These are phyloP conservation scores for Pezicula neosporulosa DNA, from an alignment of 2,329 filamentous ascomycete species.

Conservation along the genomic window DNA sequence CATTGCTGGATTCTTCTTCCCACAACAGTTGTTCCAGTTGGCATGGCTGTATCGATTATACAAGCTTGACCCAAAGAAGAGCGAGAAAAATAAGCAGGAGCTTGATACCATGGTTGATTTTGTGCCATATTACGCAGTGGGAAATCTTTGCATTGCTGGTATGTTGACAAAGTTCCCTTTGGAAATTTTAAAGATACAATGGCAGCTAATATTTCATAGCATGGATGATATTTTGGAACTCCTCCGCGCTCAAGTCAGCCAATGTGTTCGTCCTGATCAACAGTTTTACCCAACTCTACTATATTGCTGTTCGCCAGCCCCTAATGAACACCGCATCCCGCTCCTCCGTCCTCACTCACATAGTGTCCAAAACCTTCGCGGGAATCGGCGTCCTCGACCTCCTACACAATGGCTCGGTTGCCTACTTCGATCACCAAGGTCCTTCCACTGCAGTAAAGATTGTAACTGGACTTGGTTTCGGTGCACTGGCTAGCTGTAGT, in stretches of 20 bases:
- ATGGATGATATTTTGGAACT: slow-evolving; percentile 63
- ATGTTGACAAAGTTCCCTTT: slow-evolving; percentile 3
- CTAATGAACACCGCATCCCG: slow-evolving; percentile 46
- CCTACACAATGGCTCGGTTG: slow-evolving; percentile 54
- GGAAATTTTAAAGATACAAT: not conserved
- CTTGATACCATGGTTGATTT: slow-evolving; percentile 47
- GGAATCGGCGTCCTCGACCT: slow-evolving; percentile 58
- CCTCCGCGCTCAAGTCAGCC: slow-evolving; percentile 42
- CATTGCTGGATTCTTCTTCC: slow-evolving; percentile 58
- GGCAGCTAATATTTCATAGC: slow-evolving; percentile 23
- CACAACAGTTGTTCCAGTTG: slow-evolving; percentile 55
- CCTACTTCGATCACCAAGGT: slow-evolving; percentile 46
- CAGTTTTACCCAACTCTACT: slow-evolving; percentile 50
- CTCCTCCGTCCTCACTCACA: slow-evolving; percentile 51
- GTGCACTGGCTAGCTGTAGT: slow-evolving; percentile 41
- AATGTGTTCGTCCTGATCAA: slow-evolving; percentile 56
- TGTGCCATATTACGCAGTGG: slow-evolving; percentile 51
- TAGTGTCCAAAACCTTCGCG: slow-evolving; percentile 56
- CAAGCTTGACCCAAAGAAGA: slow-evolving; percentile 39
- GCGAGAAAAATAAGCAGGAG: slow-evolving; percentile 34
- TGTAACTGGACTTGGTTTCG: slow-evolving; percentile 51
- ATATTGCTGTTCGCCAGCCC: slow-evolving; percentile 44
- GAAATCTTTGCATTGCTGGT: slow-evolving; percentile 57
- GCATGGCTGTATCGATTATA: slow-evolving; percentile 55
- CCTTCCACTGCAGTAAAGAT: slow-evolving; percentile 45